Base-by-base conservation (phyloP, 768 basidiomycete genomes). In the Tephrocybe sp. region DNA sequence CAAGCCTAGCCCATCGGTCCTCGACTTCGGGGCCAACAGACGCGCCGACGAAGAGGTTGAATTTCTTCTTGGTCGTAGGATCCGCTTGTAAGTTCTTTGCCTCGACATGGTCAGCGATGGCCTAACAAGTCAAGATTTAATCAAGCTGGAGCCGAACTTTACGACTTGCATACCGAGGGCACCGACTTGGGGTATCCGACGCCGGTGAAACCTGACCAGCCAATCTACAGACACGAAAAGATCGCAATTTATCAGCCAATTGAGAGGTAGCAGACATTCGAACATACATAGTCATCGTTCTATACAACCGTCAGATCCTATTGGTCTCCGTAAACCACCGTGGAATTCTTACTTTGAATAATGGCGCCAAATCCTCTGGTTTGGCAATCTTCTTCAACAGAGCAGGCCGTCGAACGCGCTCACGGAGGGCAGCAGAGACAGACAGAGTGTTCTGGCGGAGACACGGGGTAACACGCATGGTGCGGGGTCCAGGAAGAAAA, bases 161-260 rank as follows among this genome's bases (percentile, higher is more conserved):
- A 25, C 38, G 33, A n/a, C 11, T 25, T 38, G 15, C 72, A 28
- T 51, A 75, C 74, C 0, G 73, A 70, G 15, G 76, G 77, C 21
- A 74, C 68, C 3, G 61, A 62, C 54, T 78, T 77, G 21, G 77
- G 77, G 55, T 78, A 78, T 12, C 77, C 77, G 9, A 78, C 77
- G 20, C 77, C 77, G 18, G 76, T 78, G 56, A 77, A 78, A 3
- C 76, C 77, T 33, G 74, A 76, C 73, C 74, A 78, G 28, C 76
- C 77, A 54, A 78, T 77, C 76, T 78, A 61, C 28, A 21, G 15
- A 10, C 5, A 40, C 32, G 32, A 45, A 25, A 4, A n/a, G n/a
- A n/a, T n/a, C n/a, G n/a, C 12, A 15, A 45, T 34, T 45, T 2
- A 20, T 26, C 11, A 14, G 4, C 39, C n/a, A 12, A 20, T 49